A percentile compares a stretch with the other conserved stretches of the same genome.
Evolutionary conservation across 2,329 filamentous ascomycete genomes (phyloP).

Genomic region (Dryadomyces quercivorus): DNA sequence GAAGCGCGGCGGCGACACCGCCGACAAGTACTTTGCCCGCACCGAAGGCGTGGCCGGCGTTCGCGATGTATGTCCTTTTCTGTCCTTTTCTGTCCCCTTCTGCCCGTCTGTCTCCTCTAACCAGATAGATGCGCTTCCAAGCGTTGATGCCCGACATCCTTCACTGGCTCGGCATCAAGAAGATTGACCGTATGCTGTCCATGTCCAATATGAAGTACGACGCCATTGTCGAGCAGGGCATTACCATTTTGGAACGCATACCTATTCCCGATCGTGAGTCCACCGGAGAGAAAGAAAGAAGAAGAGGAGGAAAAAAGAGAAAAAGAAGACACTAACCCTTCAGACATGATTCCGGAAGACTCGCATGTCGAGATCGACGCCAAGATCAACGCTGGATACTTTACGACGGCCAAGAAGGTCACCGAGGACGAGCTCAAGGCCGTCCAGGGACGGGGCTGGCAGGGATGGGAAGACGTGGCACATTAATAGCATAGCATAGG

Average conservation of each 20-base stretch:
- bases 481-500: neutral
- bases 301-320: too few relatives aligned
- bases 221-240: constrained; percentile 5
- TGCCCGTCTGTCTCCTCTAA: too few relatives aligned
- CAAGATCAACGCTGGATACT: constrained; percentile 7
- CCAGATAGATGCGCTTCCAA: constrained; percentile 7
- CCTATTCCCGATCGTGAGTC: constrained; percentile 4
- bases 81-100: neutral
- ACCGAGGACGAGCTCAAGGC: constrained; percentile 1
- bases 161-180: constrained; percentile 7
- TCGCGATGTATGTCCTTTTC: constrained; percentile 63
- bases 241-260: constrained; percentile 3
- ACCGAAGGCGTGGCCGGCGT: constrained; percentile 97
- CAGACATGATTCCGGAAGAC: constrained; percentile 6
- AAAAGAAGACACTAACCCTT: too few relatives aligned
- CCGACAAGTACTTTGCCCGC: constrained; percentile 89
- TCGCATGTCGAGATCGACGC: constrained; percentile 6
- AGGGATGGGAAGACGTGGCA: constrained; percentile 5
- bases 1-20: constrained; percentile 66
- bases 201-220: constrained; percentile 8
- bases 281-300: too few relatives aligned
- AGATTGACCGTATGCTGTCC: constrained; percentile 7
- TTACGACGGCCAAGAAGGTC: neutral
- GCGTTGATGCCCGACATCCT: constrained; percentile 7
- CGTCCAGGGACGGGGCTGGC: constrained; percentile 3